Evolutionary conservation across 306 rosid genomes (phyloP).

Genomic region (Macrotyloma uniflorum): DNA sequence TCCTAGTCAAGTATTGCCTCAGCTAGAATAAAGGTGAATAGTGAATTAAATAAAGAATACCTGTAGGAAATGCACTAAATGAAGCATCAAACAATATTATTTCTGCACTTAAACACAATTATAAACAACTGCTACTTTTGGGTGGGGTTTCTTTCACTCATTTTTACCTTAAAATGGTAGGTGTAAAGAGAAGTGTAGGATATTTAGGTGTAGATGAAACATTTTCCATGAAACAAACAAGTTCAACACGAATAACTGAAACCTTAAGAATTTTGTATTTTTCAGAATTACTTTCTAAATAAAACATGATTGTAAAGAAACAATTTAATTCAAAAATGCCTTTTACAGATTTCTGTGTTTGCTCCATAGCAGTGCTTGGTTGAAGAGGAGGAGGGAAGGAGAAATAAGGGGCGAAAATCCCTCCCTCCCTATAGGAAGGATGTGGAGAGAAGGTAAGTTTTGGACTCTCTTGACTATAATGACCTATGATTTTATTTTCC

Average conservation of each 20-base stretch:
- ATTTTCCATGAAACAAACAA: background rate
- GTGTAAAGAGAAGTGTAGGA: background rate
- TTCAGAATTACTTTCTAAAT: background rate
- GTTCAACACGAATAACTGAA: background rate
- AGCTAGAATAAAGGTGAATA: slow-evolving; percentile 17
- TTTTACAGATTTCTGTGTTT: background rate
- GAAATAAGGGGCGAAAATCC: background rate
- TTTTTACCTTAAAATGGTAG: background rate
- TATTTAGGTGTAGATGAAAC: background rate
- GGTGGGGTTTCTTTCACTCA: background rate
- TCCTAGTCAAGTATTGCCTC: slow-evolving; percentile 3
- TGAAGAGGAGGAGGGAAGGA: background rate
- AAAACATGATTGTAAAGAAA: slow-evolving; percentile 6
- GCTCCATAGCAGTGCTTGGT: background rate
- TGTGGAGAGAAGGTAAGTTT: background rate
- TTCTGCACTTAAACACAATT: background rate
- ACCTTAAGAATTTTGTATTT: background rate
- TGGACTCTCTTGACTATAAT: background rate
- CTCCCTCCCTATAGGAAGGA: background rate
- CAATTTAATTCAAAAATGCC: background rate
- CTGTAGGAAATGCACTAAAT: background rate
- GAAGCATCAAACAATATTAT: background rate
- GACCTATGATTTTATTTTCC: background rate
- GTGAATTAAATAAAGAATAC: background rate
- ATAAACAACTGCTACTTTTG: background rate